Conservation (phyloP, 2,329 filamentous ascomycete species). For the Thelonectria olida region DNA sequence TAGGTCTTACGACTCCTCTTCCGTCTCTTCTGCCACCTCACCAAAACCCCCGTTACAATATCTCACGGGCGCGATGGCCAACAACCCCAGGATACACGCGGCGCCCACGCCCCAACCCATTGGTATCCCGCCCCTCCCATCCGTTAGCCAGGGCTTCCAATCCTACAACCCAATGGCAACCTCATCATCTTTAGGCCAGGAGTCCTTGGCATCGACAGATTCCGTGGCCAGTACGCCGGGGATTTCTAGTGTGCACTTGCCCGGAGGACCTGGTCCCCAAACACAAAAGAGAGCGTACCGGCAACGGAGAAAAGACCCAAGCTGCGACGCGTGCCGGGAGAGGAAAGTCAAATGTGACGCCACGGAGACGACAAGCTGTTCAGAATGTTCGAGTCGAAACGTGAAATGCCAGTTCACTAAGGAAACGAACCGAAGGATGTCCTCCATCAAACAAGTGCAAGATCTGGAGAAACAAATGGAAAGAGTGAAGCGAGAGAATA, state of each 20-base stretch:
- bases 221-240: slow-evolving; percentile 66
- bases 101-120: slow-evolving; percentile 62
- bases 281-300: slow-evolving; percentile 93
- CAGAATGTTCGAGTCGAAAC: slow-evolving; percentile 94
- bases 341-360: slow-evolving; percentile 90
- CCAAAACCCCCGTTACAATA: slow-evolving; percentile 64
- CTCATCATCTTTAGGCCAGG: slow-evolving; percentile 63
- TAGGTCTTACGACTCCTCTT: slow-evolving; percentile 71
- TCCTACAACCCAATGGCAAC: slow-evolving; percentile 62
- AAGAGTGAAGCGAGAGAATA: slow-evolving; percentile 81
- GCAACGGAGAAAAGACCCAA: slow-evolving; percentile 94
- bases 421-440: slow-evolving; percentile 98
- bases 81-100: slow-evolving; percentile 59
- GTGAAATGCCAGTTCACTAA: slow-evolving; percentile 99
- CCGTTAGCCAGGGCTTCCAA: slow-evolving; percentile 60
- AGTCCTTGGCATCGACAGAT: slow-evolving; percentile 68
- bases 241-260: slow-evolving; percentile 43
- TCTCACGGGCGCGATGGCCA: slow-evolving; percentile 60
- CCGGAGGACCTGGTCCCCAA: slow-evolving; percentile 59
- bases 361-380: slow-evolving; percentile 94
- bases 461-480: slow-evolving; percentile 93
- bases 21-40: slow-evolving; percentile 69
- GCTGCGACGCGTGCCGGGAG: slow-evolving; percentile 95
- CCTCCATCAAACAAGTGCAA: slow-evolving; percentile 98
- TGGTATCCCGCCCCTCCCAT: slow-evolving; percentile 60